A percentile compares a stretch with the other conserved stretches of the same genome.
Evolutionary conservation across 345 rosid species (phyloP).

Genomic region (Laguncularia racemosa): DNA sequence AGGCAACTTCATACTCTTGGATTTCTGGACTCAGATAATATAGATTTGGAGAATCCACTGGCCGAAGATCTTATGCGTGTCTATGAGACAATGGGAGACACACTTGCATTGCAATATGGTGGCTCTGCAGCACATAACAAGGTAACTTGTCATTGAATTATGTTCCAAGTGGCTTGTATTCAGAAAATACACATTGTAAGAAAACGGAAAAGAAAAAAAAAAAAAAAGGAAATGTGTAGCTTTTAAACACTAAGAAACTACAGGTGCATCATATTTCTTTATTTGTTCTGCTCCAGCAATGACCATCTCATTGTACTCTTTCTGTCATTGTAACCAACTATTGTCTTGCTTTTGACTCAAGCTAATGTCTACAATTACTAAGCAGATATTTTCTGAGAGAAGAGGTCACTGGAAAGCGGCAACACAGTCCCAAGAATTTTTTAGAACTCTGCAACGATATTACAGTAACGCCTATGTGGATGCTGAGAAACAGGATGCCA

Average conservation of each 20-base stretch:
- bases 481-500: conserved; percentile 93
- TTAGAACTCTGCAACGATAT: conserved; percentile 87
- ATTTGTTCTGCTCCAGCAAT: background rate
- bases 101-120: conserved; percentile 94
- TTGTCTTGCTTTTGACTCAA: background rate
- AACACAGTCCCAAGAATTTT: conserved; percentile 89
- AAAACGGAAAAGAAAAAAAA: background rate
- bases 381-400: conserved; percentile 87
- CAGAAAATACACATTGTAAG: background rate
- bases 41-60: conserved; percentile 67
- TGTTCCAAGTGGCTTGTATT: background rate
- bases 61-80: conserved; percentile 71
- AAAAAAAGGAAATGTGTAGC: background rate
- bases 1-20: conserved; percentile 71
- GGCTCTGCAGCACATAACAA: conserved; percentile 99
- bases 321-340: background rate
- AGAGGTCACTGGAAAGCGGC: conserved; percentile 99
- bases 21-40: conserved; percentile 36
- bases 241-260: background rate
- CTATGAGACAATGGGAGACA: conserved; percentile 97
- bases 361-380: background rate
- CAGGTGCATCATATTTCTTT: background rate
- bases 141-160: conserved; percentile 27
- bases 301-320: background rate
- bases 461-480: conserved; percentile 95